phyloP scores from a whole-genome alignment of 164 flowering plant species.

The Stephania yunnanensis region DNA sequence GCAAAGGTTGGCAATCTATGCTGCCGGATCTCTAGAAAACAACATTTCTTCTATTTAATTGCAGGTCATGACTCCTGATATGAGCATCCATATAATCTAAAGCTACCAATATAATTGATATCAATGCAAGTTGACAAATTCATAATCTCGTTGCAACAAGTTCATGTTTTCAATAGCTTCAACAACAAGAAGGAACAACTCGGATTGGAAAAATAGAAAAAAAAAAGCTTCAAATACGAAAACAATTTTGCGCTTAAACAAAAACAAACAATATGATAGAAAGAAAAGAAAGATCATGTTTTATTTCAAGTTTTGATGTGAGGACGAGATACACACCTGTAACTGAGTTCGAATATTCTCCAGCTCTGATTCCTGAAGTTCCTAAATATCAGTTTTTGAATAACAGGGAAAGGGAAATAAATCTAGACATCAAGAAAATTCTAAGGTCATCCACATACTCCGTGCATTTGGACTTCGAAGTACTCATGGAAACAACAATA shows the following conservation, averaged over 20 bases:
- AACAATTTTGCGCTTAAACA: background rate
- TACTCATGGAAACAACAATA: background rate
- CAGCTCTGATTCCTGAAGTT: slow-evolving; percentile 76
- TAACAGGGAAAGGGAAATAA: background rate
- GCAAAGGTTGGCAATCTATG: background rate
- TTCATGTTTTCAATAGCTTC: background rate
- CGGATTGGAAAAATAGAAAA: background rate
- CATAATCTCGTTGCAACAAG: background rate
- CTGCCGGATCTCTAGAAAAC: background rate
- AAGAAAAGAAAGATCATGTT: slow-evolving; percentile 5
- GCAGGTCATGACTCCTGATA: too few species aligned
- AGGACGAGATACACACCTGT: slow-evolving; percentile 48
- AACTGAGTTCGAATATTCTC: slow-evolving; percentile 89
- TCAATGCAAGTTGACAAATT: background rate
- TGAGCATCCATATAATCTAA: too few species aligned
- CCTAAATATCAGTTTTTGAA: slow-evolving; percentile 11
- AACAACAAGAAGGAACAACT: background rate
- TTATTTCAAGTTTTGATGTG: background rate
- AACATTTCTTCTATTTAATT: too few species aligned
- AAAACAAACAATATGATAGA: background rate
- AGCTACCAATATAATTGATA: background rate
- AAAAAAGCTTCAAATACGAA: background rate
- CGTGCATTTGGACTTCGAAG: slow-evolving; percentile 1
- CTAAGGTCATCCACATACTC: background rate
- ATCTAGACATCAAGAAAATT: background rate